Evolutionary conservation across 1,284 basidiomycete genomes (phyloP).

Genomic region (Golubevia pallescens): DNA sequence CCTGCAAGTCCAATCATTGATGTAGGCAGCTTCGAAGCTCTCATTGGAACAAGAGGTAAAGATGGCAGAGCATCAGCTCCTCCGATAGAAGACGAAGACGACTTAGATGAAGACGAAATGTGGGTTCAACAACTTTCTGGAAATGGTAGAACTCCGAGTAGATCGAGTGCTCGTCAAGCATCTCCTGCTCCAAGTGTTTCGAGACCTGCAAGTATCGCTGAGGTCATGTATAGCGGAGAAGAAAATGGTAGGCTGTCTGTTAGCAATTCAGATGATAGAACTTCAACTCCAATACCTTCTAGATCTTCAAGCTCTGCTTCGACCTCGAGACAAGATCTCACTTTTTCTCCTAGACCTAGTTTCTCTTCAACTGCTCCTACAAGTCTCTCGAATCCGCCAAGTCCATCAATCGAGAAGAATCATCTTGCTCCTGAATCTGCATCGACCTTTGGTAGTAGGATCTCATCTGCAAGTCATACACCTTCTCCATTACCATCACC

Average conservation of each 20-base stretch:
- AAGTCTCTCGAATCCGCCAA: slow-evolving; percentile 15
- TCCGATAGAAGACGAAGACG: not conserved
- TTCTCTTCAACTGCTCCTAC: not conserved
- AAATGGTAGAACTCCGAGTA: not conserved
- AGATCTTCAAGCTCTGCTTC: not conserved
- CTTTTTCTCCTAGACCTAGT: not conserved
- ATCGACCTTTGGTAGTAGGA: not conserved
- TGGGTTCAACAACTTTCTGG: not conserved
- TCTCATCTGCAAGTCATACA: not conserved
- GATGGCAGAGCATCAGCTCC: no score
- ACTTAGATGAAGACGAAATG: not conserved
- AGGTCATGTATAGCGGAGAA: not conserved
- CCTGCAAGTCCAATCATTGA: not conserved
- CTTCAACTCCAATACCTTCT: not conserved
- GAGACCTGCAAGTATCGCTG: not conserved
- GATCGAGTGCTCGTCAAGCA: not conserved
- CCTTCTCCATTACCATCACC: not conserved
- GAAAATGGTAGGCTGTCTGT: not conserved
- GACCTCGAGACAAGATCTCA: not conserved
- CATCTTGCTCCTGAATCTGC: not conserved
- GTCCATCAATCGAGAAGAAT: not conserved
- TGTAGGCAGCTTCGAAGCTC: not conserved
- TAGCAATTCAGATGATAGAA: not conserved
- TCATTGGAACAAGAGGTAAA: not conserved
- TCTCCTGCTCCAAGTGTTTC: not conserved